Evolutionary conservation across 2,329 filamentous ascomycete genomes (phyloP).

Genomic region (Monilinia vaccinii-corymbosi): DNA sequence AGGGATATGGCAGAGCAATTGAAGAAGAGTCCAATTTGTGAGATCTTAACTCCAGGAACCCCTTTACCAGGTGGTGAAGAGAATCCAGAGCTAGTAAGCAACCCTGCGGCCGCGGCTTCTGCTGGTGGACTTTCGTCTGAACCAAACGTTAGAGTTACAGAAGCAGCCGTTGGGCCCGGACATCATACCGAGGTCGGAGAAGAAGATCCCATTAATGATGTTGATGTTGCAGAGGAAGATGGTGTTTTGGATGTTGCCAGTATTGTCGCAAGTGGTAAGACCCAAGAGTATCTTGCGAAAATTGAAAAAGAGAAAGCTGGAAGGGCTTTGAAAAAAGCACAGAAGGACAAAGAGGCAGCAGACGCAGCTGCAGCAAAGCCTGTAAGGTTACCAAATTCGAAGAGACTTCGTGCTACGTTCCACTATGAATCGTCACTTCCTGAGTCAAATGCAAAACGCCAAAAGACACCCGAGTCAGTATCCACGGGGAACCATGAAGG

Average conservation of each 20-base stretch:
- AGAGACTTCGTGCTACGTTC: slow-evolving; percentile 60
- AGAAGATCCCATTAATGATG: slow-evolving; percentile 32
- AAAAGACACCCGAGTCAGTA: slow-evolving; percentile 30
- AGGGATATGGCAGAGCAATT: slow-evolving; percentile 62
- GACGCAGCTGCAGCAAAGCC: slow-evolving; percentile 46
- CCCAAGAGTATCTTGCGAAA: slow-evolving; percentile 72
- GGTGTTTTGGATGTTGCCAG: slow-evolving; percentile 77
- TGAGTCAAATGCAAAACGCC: slow-evolving; percentile 34
- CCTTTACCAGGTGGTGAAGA: slow-evolving; percentile 37
- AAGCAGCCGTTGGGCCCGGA: slow-evolving; percentile 20
- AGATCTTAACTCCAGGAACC: slow-evolving; percentile 51
- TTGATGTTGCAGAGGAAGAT: slow-evolving; percentile 47
- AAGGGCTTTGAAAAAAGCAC: slow-evolving; percentile 36
- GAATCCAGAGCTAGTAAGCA: slow-evolving; percentile 32
- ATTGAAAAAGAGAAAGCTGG: slow-evolving; percentile 67
- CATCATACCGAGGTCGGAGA: slow-evolving; percentile 21
- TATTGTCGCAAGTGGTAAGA: slow-evolving; percentile 74
- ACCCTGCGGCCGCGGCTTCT: slow-evolving; percentile 28
- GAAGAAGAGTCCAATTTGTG: slow-evolving; percentile 57
- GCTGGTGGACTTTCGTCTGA: slow-evolving; percentile 29
- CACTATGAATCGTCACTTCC: slow-evolving; percentile 57
- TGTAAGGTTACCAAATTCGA: slow-evolving; percentile 59
- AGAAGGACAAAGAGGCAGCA: slow-evolving; percentile 41
- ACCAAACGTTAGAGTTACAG: slow-evolving; percentile 27
- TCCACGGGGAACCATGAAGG: slow-evolving; percentile 14